Evolutionary conservation across 441 rosid species (phyloP).

Genomic region (Gossypium davidsonii): DNA sequence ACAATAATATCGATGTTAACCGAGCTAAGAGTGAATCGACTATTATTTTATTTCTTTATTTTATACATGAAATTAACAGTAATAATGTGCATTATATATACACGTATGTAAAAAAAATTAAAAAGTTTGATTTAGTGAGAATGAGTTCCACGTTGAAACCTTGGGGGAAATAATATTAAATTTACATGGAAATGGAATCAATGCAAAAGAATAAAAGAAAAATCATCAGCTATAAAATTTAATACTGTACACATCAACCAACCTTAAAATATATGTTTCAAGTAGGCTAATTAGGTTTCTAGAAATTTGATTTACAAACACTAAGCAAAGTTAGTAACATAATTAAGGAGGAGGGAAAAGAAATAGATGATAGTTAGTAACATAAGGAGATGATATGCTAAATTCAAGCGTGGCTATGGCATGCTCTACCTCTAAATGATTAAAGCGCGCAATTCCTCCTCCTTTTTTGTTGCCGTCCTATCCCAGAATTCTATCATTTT

Average conservation of each 20-base stretch:
- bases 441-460: neutral
- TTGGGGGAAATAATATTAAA: neutral
- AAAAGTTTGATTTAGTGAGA: too few relatives aligned
- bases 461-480: constrained; percentile 20
- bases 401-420: constrained; percentile 4
- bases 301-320: neutral
- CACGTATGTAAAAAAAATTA: too few relatives aligned
- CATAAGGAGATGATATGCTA: neutral
- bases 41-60: neutral
- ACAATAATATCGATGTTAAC: too few relatives aligned
- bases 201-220: too few relatives aligned
- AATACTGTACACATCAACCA: too few relatives aligned
- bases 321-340: neutral
- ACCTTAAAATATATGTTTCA: too few relatives aligned
- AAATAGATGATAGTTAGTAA: neutral
- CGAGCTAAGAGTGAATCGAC: too few relatives aligned
- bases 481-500: constrained; percentile 15
- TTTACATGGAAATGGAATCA: neutral
- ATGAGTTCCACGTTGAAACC: neutral
- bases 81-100: neutral
- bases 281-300: too few relatives aligned
- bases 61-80: neutral
- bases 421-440: constrained; percentile 18
- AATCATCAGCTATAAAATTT: too few relatives aligned
- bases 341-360: neutral